Evolutionary conservation across 2,329 filamentous ascomycete species (phyloP).

Genomic region (Colletotrichum tabaci): DNA sequence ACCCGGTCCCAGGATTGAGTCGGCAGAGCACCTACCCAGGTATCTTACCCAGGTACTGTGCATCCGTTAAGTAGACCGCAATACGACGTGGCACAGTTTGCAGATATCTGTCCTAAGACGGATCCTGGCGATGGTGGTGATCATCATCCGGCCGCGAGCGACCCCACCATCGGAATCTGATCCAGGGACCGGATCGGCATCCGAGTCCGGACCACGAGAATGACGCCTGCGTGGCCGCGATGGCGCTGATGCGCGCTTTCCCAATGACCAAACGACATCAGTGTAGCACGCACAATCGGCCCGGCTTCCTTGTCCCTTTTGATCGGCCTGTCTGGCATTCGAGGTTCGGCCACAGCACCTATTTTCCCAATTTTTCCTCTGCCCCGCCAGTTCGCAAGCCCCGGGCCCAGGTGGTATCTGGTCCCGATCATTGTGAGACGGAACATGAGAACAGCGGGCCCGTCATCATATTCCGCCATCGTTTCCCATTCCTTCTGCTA

Average conservation of each 20-base stretch:
- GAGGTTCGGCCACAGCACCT: constrained; percentile 5
- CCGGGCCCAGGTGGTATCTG: constrained; percentile 27
- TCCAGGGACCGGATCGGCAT: constrained; percentile 27
- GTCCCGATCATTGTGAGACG: constrained; percentile 33
- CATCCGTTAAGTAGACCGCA: background rate
- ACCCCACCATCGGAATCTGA: background rate
- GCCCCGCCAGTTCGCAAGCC: constrained; percentile 40
- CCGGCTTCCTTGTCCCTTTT: constrained; percentile 23
- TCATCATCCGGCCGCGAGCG: constrained; percentile 21
- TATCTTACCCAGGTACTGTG: no score
- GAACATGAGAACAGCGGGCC: constrained; percentile 35
- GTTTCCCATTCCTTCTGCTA: constrained; percentile 24
- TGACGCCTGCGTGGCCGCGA: constrained; percentile 12
- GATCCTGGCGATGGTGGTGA: constrained; percentile 15
- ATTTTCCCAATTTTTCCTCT: constrained; percentile 29
- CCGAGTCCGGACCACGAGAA: constrained; percentile 17
- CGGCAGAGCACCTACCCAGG: constrained; percentile 1
- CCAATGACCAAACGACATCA: background rate
- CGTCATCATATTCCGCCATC: constrained; percentile 21
- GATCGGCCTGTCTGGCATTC: constrained; percentile 23
- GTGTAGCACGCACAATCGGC: background rate
- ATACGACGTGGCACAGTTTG: background rate
- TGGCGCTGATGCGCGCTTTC: constrained; percentile 5
- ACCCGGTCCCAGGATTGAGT: constrained; percentile 3
- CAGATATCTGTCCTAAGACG: constrained; percentile 5